phyloP scores from a whole-genome alignment of 768 basidiomycete species.

The Mycena leptocephala region DNA sequence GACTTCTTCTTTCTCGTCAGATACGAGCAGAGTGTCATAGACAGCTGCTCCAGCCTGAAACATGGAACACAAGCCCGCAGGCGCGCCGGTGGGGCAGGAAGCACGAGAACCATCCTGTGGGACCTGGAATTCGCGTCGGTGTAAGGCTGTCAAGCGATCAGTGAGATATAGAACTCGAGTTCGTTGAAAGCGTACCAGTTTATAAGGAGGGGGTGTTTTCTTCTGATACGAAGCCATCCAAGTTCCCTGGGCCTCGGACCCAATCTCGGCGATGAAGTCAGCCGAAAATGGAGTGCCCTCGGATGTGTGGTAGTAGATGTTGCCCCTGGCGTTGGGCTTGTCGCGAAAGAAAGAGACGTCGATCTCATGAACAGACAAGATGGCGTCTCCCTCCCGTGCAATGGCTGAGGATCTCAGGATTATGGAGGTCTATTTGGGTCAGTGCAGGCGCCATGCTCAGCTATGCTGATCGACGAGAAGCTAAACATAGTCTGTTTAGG shows the following conservation, averaged over 20 bases:
- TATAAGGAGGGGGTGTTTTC: not conserved
- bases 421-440: too few relatives aligned
- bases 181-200: not conserved
- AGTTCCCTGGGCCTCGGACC: slow-evolving; percentile 16
- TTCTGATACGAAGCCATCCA: slow-evolving; percentile 9
- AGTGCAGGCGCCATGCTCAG: too few relatives aligned
- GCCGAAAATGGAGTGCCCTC: not conserved
- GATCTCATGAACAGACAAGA: not conserved
- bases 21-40: not conserved
- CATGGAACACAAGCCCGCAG: not conserved
- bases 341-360: not conserved
- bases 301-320: not conserved
- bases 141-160: not conserved
- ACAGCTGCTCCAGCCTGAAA: not conserved
- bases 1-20: not conserved
- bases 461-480: too few relatives aligned
- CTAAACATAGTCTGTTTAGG: too few relatives aligned
- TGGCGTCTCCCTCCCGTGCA: too few relatives aligned
- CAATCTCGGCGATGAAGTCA: slow-evolving; percentile 22
- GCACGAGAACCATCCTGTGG: not conserved
- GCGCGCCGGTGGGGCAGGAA: slow-evolving; percentile 2
- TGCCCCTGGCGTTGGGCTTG: not conserved
- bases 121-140: not conserved
- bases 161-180: not conserved
- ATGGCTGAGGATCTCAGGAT: too few relatives aligned